Percentiles rank a stretch among this genome's conserved stretches.
These are phyloP conservation scores for Rhipidocladum racemiflorum DNA, from an alignment of 176 grass and related monocot genomes.

Conservation along the genomic window DNA sequence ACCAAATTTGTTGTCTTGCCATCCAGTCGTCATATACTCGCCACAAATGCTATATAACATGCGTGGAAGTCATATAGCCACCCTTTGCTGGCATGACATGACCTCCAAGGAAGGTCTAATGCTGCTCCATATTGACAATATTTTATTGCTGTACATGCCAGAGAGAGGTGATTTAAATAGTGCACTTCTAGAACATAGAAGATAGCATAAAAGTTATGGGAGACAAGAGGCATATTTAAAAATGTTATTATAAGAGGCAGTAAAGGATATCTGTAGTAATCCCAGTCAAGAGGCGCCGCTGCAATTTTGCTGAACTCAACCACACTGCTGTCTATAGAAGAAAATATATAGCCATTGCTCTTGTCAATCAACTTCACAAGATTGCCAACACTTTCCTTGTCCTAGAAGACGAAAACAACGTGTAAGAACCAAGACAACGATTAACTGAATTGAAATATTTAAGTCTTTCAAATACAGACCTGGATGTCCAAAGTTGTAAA, in stretches of 20 bases:
- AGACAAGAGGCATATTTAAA: not conserved
- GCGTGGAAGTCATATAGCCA: not conserved
- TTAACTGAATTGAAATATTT: not conserved
- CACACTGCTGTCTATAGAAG: conserved; percentile 68
- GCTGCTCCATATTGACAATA: not conserved
- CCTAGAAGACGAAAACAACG: conserved; percentile 43
- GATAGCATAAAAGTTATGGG: not conserved
- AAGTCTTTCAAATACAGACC: conserved; percentile 31
- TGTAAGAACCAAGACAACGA: not conserved
- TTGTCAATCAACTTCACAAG: conserved; percentile 95
- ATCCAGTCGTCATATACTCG: not conserved
- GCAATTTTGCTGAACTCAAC: conserved; percentile 94
- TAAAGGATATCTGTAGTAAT: conserved; percentile 98
- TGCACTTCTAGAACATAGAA: not conserved
- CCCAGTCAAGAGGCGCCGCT: conserved; percentile 69
- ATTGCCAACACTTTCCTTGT: conserved; percentile 96
- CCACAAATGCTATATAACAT: not conserved
- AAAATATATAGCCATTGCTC: conserved; percentile 95
- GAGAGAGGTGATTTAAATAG: conserved; percentile 8
- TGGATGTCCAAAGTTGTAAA: conserved; percentile 95
- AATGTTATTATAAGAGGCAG: not conserved
- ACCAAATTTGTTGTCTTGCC: not conserved
- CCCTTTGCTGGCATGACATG: not conserved
- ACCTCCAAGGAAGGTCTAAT: not conserved
- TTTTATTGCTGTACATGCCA: conserved; percentile 16